Evolutionary conservation across 106 monocot genomes (phyloP).

Genomic region (Chionographis japonica): DNA sequence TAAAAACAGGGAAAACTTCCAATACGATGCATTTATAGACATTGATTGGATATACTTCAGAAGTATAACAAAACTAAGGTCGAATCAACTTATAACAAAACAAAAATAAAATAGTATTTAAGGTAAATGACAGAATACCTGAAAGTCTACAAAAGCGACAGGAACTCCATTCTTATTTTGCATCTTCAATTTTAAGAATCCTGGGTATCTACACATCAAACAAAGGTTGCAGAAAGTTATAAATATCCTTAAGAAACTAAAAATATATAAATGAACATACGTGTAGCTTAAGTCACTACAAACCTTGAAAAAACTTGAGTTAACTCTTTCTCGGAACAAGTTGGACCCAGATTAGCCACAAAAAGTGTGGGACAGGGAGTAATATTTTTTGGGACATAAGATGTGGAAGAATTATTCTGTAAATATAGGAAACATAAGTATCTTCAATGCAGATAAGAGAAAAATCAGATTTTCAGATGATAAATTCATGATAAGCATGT

Average conservation of each 20-base stretch:
- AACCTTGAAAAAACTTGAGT: slow-evolving; percentile 70
- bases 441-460: background rate
- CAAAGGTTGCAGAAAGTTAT: background rate
- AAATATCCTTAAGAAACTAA: background rate
- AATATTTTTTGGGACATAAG: slow-evolving; percentile 26
- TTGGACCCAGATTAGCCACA: slow-evolving; percentile 68
- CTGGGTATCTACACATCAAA: slow-evolving; percentile 42
- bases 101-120: background rate
- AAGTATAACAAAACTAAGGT: no score
- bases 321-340: slow-evolving; percentile 64
- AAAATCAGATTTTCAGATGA: background rate
- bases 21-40: no score
- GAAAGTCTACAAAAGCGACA: slow-evolving; percentile 86
- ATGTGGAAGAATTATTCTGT: slow-evolving; percentile 10
- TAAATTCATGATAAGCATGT: no score
- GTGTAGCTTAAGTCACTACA: background rate
- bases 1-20: no score
- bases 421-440: background rate
- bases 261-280: background rate
- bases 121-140: slow-evolving; percentile 28
- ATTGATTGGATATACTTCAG: no score
- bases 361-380: slow-evolving; percentile 50
- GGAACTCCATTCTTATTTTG: slow-evolving; percentile 68
- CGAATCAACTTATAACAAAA: no score
- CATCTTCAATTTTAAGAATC: slow-evolving; percentile 78